Base-by-base conservation (phyloP, 2,329 filamentous ascomycete genomes). In the Teratosphaeria gauchensis region DNA sequence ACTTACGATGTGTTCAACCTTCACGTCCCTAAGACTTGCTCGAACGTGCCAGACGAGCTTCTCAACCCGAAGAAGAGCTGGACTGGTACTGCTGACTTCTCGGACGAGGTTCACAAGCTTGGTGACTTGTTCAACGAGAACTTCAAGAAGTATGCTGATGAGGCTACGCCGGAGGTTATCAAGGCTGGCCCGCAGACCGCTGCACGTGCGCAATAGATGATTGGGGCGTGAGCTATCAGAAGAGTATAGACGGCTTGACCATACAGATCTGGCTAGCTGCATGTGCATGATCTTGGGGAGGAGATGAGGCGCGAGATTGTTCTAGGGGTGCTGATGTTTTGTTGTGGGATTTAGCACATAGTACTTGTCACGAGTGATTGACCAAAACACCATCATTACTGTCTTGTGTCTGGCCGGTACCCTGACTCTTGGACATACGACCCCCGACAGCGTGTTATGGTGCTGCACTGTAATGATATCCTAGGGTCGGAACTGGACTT, bases 1-100 rank as follows among this genome's bases (percentile, higher is more conserved):
- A 90, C 80, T 66, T 99, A 99, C 79, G 90, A 91, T 48, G 86
- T 91, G 64, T 99, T 99, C 86, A 96, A 96, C 82, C 87, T 99
- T 59, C 84, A 88, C 72, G 90, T 99, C n/a, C 94, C 94, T 75
- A 96, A 88, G 80, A 80, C 84, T 55, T 97, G 92, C 83, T 85
- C 88, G 64, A 87, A 86, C 72, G 94, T 99, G 8, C 94, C 94
- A 56, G 81, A 84, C 61, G 92, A 97, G 79, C 83, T 99, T 42
- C 85, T 99, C 72, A 97, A 99, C 84, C 94, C 94, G 65, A 86
- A 87, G 77, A 92, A 87, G 75, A 89, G 88, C 68, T 99, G 94
- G 94, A 95, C 87, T 48, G 88, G 90, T 53, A 80, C 82, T 56
- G 85, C 90, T 16, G 87, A 87, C 78, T 97, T 97, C 84, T 83